phyloP scores from a whole-genome alignment of 306 rosid genomes.

The Alnus glutinosa region DNA sequence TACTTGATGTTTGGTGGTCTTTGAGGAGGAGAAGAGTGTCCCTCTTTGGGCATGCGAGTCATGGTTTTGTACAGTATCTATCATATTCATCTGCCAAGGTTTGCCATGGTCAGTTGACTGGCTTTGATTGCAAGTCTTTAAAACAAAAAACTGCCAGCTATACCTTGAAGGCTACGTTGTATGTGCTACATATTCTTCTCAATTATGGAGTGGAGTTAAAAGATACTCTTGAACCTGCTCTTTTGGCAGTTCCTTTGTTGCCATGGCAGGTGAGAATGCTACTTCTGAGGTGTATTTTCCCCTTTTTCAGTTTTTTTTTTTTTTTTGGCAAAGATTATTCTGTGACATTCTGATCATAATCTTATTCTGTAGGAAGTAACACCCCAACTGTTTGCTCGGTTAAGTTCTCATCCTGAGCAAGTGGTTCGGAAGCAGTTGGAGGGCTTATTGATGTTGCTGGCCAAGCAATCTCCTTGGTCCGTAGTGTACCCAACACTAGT shows the following conservation, averaged over 20 bases:
- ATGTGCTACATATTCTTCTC: slow-evolving; percentile 83
- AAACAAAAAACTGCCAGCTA: slow-evolving; percentile 79
- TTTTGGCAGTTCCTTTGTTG: slow-evolving; percentile 70
- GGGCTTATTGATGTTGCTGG: slow-evolving; percentile 85
- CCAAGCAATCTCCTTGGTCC: slow-evolving; percentile 90
- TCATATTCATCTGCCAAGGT: slow-evolving; percentile 63
- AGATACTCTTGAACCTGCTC: slow-evolving; percentile 70
- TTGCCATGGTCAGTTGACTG: slow-evolving; percentile 48
- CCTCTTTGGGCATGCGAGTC: slow-evolving; percentile 87
- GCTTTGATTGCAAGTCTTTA: slow-evolving; percentile 53
- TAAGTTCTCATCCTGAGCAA: slow-evolving; percentile 90
- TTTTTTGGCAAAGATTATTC: background rate
- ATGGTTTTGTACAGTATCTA: slow-evolving; percentile 78
- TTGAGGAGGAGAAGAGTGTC: slow-evolving; percentile 89
- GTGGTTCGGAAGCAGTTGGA: slow-evolving; percentile 84
- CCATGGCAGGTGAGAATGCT: slow-evolving; percentile 86
- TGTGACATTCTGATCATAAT: slow-evolving; percentile 24
- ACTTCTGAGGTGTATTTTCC: slow-evolving; percentile 27
- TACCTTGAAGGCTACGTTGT: slow-evolving; percentile 82
- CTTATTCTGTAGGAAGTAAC: slow-evolving; percentile 74
- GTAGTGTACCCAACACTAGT: slow-evolving; percentile 90
- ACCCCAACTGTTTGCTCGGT: slow-evolving; percentile 88
- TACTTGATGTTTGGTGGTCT: slow-evolving; percentile 81
- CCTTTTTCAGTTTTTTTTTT: slow-evolving; percentile 22
- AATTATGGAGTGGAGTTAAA: slow-evolving; percentile 90